phyloP scores from a whole-genome alignment of 140 eudicot genomes.

The Ambrosia hybrid region DNA sequence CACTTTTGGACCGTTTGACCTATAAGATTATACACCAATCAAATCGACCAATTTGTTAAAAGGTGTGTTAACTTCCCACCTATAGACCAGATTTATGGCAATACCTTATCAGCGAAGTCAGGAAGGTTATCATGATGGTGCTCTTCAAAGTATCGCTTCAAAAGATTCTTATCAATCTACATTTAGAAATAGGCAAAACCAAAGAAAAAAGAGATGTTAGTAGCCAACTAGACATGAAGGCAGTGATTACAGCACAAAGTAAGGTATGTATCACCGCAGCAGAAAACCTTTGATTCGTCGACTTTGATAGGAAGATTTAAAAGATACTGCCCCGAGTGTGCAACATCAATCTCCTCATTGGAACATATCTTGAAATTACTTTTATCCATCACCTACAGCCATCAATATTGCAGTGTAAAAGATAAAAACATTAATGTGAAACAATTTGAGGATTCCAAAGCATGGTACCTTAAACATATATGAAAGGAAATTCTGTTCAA shows the following conservation, averaged over 20 bases:
- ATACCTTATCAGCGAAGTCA: conserved; percentile 91
- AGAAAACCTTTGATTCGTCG: conserved; percentile 84
- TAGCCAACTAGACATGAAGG: neutral
- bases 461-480: conserved; percentile 66
- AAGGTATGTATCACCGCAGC: conserved; percentile 4
- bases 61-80: neutral
- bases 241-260: conserved; percentile 9
- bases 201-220: neutral
- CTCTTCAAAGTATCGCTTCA: conserved; percentile 63
- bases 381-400: conserved; percentile 76
- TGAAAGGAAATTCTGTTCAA: conserved; percentile 86
- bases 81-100: conserved; percentile 5
- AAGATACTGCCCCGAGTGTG: conserved; percentile 87
- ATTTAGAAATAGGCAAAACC: conserved; percentile 11
- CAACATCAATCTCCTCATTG: conserved; percentile 87
- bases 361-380: conserved; percentile 87
- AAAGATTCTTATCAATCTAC: conserved; percentile 82
- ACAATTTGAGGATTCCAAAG: neutral
- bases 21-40: neutral
- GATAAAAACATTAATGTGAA: neutral
- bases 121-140: conserved; percentile 84
- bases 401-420: neutral
- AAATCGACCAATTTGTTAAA: neutral
- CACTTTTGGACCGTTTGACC: neutral
- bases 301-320: conserved; percentile 95